These are phyloP conservation scores for Didymellaceae sp. DNA, from an alignment of 2,329 filamentous ascomycete genomes.

Conservation along the genomic window DNA sequence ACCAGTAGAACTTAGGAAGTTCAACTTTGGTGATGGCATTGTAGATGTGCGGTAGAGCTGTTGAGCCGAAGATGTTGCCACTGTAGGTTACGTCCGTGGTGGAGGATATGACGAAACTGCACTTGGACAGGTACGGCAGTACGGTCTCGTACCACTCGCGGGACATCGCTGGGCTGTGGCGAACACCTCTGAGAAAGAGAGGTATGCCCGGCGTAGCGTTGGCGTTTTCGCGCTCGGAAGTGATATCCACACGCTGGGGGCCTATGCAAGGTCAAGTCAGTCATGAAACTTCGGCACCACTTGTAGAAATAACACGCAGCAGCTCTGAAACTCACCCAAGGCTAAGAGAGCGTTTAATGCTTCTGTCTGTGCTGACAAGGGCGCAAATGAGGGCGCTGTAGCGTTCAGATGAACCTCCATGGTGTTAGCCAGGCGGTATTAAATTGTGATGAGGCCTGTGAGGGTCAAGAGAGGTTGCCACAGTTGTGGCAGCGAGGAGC, in stretches of 20 bases:
- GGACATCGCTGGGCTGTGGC: not conserved
- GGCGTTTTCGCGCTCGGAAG: conserved; percentile 16
- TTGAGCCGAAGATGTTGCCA: conserved; percentile 12
- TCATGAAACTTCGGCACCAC: no score
- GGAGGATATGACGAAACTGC: conserved; percentile 23
- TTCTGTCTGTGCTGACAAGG: not conserved
- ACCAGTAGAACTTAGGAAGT: conserved; percentile 52
- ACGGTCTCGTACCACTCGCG: conserved; percentile 19
- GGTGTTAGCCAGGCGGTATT: no score
- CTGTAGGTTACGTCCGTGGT: conserved; percentile 21
- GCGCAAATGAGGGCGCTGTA: not conserved
- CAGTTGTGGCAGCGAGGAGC: no score
- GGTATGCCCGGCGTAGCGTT: conserved; percentile 13
- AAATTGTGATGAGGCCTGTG: no score
- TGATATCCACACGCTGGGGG: conserved; percentile 14
- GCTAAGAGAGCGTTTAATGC: not conserved
- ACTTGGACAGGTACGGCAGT: conserved; percentile 17
- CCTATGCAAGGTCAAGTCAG: conserved; percentile 7
- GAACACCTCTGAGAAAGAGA: conserved; percentile 19
- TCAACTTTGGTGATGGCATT: conserved; percentile 48
- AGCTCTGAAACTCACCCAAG: not conserved
- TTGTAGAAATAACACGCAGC: no score
- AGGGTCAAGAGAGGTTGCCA: no score
- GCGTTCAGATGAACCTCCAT: conserved; percentile 1
- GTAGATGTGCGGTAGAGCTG: conserved; percentile 11